phyloP scores from a whole-genome alignment of 225 moss, liverwort and hornwort species.

The Anthoceros angustus region DNA sequence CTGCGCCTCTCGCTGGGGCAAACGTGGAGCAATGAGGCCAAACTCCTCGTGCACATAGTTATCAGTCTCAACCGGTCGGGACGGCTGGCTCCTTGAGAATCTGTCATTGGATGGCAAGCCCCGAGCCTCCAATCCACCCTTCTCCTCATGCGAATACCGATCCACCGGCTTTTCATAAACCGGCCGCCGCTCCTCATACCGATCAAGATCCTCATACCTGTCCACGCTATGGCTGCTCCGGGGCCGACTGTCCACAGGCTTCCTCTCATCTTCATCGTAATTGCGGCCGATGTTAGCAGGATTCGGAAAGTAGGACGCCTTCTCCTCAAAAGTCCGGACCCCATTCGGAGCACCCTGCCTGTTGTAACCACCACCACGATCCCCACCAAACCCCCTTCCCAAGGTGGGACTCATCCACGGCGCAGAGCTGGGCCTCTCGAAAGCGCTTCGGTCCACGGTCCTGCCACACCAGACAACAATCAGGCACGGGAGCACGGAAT shows the following conservation, averaged over 20 bases:
- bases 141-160: slow-evolving; percentile 65
- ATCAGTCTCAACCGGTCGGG: slow-evolving; percentile 38
- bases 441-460: slow-evolving; percentile 89
- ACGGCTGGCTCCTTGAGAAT: slow-evolving; percentile 25
- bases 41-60: slow-evolving; percentile 60
- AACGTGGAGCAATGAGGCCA: slow-evolving; percentile 20
- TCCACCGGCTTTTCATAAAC: slow-evolving; percentile 46
- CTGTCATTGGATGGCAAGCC: slow-evolving; percentile 16
- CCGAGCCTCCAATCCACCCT: slow-evolving; percentile 35
- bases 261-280: slow-evolving; percentile 98
- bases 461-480: slow-evolving; percentile 14
- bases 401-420: slow-evolving; percentile 88
- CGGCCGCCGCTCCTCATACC: slow-evolving; percentile 63
- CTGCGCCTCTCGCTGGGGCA: slow-evolving; percentile 8
- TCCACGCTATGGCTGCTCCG: slow-evolving; percentile 73
- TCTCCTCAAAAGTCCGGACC: slow-evolving; percentile 78
- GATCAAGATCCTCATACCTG: slow-evolving; percentile 58
- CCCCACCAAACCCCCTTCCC: slow-evolving; percentile 69
- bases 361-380: slow-evolving; percentile 59
- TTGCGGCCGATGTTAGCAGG: slow-evolving; percentile 98
- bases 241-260: slow-evolving; percentile 84
- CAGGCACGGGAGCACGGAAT: neutral
- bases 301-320: slow-evolving; percentile 92
- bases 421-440: slow-evolving; percentile 80
- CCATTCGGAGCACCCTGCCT: slow-evolving; percentile 64